A percentile compares a stretch with the other conserved stretches of the same genome.
Conservation (phyloP, 164 flowering plant species). For the Annona cherimola region DNA sequence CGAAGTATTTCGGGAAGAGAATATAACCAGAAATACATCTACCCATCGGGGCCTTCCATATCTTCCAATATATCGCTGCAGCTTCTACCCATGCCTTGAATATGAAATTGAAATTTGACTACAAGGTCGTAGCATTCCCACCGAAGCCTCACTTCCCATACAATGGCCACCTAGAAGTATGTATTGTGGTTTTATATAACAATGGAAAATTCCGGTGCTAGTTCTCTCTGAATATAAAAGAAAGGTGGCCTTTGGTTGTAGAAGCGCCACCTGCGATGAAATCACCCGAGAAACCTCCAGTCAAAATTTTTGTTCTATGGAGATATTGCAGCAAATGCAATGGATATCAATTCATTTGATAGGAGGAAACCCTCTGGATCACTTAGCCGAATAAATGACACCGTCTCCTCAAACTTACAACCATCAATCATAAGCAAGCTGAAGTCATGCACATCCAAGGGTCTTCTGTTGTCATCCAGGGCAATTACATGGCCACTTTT, state of each 20-base stretch:
- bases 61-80: no score
- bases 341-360: conserved; percentile 87
- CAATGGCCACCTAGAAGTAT: background rate
- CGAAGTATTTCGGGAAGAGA: no score
- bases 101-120: no score
- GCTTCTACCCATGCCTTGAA: no score
- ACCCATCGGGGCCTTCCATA: no score
- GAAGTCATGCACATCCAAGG: conserved; percentile 35
- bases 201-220: background rate
- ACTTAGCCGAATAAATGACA: conserved; percentile 59
- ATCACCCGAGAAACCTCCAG: conserved; percentile 2
- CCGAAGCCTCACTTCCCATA: no score
- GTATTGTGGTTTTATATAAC: background rate
- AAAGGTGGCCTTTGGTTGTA: background rate
- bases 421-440: conserved; percentile 22
- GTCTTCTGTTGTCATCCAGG: conserved; percentile 51
- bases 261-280: background rate
- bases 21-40: no score
- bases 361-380: conserved; percentile 92
- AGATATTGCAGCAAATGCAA: conserved; percentile 60
- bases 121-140: no score
- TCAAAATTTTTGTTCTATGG: conserved; percentile 30
- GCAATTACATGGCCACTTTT: conserved; percentile 79
- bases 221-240: background rate
- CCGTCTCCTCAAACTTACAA: conserved; percentile 14